Conservation (phyloP, 2,329 filamentous ascomycete species). For the Huntiella savannae region DNA sequence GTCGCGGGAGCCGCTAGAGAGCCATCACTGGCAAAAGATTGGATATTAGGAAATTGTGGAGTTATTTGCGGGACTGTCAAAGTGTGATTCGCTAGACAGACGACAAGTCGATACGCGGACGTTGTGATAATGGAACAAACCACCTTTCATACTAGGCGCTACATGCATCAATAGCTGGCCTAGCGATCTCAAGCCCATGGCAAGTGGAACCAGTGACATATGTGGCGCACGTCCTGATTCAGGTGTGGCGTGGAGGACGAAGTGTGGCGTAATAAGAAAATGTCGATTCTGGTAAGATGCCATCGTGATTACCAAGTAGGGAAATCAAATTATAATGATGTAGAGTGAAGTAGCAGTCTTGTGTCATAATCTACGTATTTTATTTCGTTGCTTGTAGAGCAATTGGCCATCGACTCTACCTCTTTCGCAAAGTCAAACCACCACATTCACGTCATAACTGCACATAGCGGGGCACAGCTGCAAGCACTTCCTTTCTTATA, state of each 20-base stretch:
- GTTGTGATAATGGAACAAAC: slow-evolving; percentile 1
- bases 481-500: no score
- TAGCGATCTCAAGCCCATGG: background rate
- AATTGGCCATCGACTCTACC: no score
- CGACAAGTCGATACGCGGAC: background rate
- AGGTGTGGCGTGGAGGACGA: background rate
- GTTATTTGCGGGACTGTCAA: no score
- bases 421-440: background rate
- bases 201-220: no score
- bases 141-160: background rate
- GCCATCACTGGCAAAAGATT: no score
- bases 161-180: background rate
- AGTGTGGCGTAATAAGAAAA: background rate
- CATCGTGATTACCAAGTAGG: no score
- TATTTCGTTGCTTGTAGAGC: background rate
- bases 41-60: no score
- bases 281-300: no score
- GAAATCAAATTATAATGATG: no score
- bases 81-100: background rate
- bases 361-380: background rate
- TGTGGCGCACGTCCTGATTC: background rate
- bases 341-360: no score
- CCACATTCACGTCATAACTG: background rate
- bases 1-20: no score
- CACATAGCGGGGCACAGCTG: no score